A percentile compares a stretch with the other conserved stretches of the same genome.
Evolutionary conservation across 164 flowering plant species (phyloP).

Genomic region (Dillenia suffruticosa): DNA sequence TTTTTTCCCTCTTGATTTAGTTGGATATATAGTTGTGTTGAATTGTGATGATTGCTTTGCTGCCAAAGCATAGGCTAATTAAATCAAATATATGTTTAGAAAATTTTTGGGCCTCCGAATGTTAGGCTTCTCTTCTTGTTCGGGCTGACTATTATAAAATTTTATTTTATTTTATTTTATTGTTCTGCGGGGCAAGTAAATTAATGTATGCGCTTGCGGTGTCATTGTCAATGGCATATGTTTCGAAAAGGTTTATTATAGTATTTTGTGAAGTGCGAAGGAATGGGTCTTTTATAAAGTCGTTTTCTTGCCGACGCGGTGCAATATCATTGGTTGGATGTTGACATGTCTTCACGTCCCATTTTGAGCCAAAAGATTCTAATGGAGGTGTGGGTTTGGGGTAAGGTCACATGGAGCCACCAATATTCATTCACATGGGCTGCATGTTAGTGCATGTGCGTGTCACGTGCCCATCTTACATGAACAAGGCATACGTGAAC

Average conservation of each 20-base stretch:
- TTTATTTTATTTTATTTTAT: background rate
- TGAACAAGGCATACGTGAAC: background rate
- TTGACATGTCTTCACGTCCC: too few species aligned
- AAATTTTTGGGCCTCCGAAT: slow-evolving; percentile 4
- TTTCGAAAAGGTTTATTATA: background rate
- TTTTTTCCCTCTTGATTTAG: slow-evolving; percentile 10
- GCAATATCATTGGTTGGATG: too few species aligned
- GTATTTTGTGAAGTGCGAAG: background rate
- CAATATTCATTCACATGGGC: too few species aligned
- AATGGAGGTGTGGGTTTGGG: too few species aligned
- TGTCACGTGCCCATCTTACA: background rate
- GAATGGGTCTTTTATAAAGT: too few species aligned
- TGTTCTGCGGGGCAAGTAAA: too few species aligned
- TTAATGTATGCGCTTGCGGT: background rate
- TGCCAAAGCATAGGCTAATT: slow-evolving; percentile 29
- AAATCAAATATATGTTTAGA: slow-evolving; percentile 15
- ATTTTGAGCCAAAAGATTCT: too few species aligned
- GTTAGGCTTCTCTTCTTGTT: background rate
- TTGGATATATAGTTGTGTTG: slow-evolving; percentile 37
- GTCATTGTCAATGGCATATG: background rate
- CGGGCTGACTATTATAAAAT: background rate
- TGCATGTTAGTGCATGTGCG: too few species aligned
- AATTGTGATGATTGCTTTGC: slow-evolving; percentile 41
- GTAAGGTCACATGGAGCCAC: too few species aligned
- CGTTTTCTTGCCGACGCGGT: too few species aligned